Evolutionary conservation across 257 asterid species (phyloP).

Genomic region (Paraleonurus japonicus): DNA sequence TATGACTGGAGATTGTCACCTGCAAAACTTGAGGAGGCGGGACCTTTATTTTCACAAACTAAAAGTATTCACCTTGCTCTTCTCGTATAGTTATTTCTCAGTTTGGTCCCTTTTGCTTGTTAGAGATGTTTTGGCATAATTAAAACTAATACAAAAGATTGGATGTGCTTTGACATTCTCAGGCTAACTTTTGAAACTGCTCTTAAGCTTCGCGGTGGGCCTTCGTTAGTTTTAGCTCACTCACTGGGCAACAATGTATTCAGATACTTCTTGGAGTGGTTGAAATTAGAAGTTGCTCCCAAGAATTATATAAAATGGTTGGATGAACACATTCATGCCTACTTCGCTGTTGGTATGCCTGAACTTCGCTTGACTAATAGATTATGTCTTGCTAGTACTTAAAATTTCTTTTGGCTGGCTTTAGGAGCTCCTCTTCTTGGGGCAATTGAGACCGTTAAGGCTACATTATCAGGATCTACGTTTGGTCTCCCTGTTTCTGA

Average conservation of each 20-base stretch:
- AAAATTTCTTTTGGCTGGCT: slow-evolving; percentile 30
- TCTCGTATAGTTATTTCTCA: slow-evolving; percentile 5
- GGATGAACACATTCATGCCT: slow-evolving; percentile 95
- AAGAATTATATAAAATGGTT: slow-evolving; percentile 79
- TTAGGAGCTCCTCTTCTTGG: slow-evolving; percentile 98
- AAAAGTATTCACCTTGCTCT: slow-evolving; percentile 52
- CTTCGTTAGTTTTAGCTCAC: slow-evolving; percentile 93
- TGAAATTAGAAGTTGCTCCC: slow-evolving; percentile 95
- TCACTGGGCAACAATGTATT: slow-evolving; percentile 96
- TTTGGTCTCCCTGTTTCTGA: slow-evolving; percentile 96
- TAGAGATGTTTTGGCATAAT: slow-evolving; percentile 6
- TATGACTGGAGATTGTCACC: slow-evolving; percentile 99
- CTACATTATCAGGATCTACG: slow-evolving; percentile 70
- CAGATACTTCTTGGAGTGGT: slow-evolving; percentile 99
- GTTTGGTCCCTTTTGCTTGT: slow-evolving; percentile 10
- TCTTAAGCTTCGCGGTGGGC: slow-evolving; percentile 93
- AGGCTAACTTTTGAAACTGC: slow-evolving; percentile 99
- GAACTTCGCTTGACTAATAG: slow-evolving; percentile 24
- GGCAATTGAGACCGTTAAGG: slow-evolving; percentile 79
- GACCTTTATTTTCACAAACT: slow-evolving; percentile 97
- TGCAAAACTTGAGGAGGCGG: slow-evolving; percentile 92
- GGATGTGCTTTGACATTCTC: slow-evolving; percentile 37
- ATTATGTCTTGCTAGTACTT: slow-evolving; percentile 20
- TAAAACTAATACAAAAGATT: slow-evolving; percentile 15
- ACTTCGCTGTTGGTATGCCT: slow-evolving; percentile 96